Evolutionary conservation across 2,329 filamentous ascomycete species (phyloP).

Genomic region (Sarocladium oryzae): DNA sequence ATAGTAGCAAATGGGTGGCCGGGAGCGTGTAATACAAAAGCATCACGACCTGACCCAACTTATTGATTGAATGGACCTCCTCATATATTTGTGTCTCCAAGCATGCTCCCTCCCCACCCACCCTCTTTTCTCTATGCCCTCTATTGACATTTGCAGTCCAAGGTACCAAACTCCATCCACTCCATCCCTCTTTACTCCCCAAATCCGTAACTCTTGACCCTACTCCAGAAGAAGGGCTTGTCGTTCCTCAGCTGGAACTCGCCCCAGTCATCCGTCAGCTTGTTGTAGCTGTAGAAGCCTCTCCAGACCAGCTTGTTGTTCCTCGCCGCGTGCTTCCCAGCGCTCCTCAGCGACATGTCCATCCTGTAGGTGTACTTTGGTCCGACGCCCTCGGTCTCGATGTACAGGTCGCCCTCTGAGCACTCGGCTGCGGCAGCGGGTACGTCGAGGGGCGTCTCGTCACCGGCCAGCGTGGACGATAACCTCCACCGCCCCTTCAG

Average conservation of each 20-base stretch:
- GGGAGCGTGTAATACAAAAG: too few relatives aligned
- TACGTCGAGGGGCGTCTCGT: conserved; percentile 13
- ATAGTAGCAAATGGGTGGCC: too few relatives aligned
- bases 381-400: conserved; percentile 81
- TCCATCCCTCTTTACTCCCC: too few relatives aligned
- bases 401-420: conserved; percentile 60
- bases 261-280: conserved; percentile 82
- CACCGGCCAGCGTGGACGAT: conserved; percentile 27
- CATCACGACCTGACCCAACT: too few relatives aligned
- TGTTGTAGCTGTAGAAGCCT: conserved; percentile 87
- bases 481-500: conserved; percentile 51
- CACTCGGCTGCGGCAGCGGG: conserved; percentile 9
- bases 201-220: conserved; percentile 55
- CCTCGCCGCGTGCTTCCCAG: conserved; percentile 50
- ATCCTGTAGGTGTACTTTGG: conserved; percentile 84
- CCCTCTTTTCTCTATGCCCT: too few relatives aligned
- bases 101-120: too few relatives aligned
- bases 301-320: conserved; percentile 89
- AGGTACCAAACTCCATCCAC: too few relatives aligned
- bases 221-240: conserved; percentile 61
- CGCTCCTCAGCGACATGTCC: conserved; percentile 64
- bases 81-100: too few relatives aligned
- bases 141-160: too few relatives aligned
- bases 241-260: conserved; percentile 64
- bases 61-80: too few relatives aligned